Evolutionary conservation across 2,329 filamentous ascomycete species (phyloP), one percentile per base, ranked within the genome.

Genomic region (Ilyonectria sp.): DNA sequence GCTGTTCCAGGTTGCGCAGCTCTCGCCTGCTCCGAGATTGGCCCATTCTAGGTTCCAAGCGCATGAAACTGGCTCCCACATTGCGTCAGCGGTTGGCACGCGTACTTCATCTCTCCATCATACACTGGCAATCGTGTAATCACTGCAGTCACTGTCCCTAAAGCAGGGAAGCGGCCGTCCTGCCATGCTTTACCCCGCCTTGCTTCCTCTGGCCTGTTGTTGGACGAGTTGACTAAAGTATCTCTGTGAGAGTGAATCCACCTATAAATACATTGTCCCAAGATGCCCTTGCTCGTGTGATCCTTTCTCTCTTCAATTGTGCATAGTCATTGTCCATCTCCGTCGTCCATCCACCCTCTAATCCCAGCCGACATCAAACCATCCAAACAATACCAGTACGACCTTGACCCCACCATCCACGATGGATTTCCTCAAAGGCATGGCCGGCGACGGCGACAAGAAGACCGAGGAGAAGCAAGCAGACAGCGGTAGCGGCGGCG

Each of bases 341-440:
- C n/a, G 15, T 43, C 40, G 97, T 19, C 29, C 49, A 19, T 7
- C 31, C 7, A 13, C 9, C 11, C 10, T n/a, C 17, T 9, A n/a
- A 44, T 19, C 10, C 17, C 10, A 6, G 43, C n/a, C 17, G 2
- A 44, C 11, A 44, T 44, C n/a, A n/a, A 46, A 19, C 19, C 44
- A 46, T 9, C 19, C 13, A 10, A 23, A 37, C 29, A 15, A 15
- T n/a, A 37, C 33, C 13, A 61, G 11, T 53, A 37, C 58, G 13
- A 55, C 33, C 35, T 13, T 40, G 9, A 35, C 17, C 7, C 17
- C 8, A 52, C 40, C 29, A 19, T 47, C 47, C 74, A 81, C 35
- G 69, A 89, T 89, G 87, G 86, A 89, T 74, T 86, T 86, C 75
- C 73, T 89, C 77, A 89, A 88, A 75, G 87, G 86, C 65, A 64